These are phyloP conservation scores for Aspergillus arachidicola DNA, from an alignment of 2,329 filamentous ascomycete species.

Conservation along the genomic window DNA sequence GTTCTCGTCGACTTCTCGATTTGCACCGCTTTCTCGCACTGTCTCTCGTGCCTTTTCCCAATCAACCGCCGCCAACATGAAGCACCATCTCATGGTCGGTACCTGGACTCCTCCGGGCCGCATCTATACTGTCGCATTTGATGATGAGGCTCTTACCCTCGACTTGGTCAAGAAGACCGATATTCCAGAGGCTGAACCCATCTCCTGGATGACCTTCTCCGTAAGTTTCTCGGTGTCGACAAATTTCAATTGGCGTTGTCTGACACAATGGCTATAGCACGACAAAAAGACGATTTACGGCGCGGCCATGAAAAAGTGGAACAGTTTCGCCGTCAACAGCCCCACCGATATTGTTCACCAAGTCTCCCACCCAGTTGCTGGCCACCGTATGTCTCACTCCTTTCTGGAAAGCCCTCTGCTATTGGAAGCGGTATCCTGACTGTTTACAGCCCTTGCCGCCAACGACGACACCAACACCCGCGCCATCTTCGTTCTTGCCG, in stretches of 20 bases:
- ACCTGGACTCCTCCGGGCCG: constrained; percentile 89
- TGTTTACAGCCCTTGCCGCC: constrained; percentile 63
- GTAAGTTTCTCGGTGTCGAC: constrained; percentile 52
- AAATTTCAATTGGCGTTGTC: background rate
- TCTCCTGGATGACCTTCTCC: constrained; percentile 92
- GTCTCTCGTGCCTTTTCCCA: constrained; percentile 7
- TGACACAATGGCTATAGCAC: constrained; percentile 57
- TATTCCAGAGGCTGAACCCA: constrained; percentile 81
- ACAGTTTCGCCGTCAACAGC: constrained; percentile 74
- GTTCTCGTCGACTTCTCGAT: background rate
- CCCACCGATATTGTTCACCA: constrained; percentile 76
- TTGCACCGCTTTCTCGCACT: background rate
- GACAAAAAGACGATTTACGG: constrained; percentile 83
- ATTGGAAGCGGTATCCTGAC: constrained; percentile 7
- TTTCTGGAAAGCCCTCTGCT: background rate
- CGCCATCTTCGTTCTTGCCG: constrained; percentile 85
- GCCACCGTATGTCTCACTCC: constrained; percentile 63
- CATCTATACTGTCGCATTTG: constrained; percentile 87
- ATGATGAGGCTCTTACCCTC: constrained; percentile 76
- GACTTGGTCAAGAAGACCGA: constrained; percentile 77
- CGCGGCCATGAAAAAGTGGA: constrained; percentile 92
- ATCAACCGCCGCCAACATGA: constrained; percentile 58
- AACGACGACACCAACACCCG: constrained; percentile 76
- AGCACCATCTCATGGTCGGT: constrained; percentile 88
- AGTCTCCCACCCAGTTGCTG: constrained; percentile 72